phyloP scores from a whole-genome alignment of 768 basidiomycete genomes.

The Auricularia auricula-judae region DNA sequence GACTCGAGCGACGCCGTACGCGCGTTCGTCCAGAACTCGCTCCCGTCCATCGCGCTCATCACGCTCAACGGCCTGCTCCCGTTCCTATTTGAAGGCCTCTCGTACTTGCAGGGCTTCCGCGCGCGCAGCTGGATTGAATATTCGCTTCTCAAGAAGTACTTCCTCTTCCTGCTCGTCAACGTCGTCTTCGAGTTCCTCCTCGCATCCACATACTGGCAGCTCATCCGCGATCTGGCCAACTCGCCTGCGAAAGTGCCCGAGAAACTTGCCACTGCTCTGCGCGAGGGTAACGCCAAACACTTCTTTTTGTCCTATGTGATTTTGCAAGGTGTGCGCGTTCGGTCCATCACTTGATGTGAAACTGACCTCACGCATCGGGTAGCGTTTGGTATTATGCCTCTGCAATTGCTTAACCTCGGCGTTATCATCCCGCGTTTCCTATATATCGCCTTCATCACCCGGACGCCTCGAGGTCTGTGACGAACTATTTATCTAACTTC shows the following conservation, averaged over 20 bases:
- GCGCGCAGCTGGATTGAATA: slow-evolving; percentile 92
- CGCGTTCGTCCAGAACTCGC: slow-evolving; percentile 87
- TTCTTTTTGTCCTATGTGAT: slow-evolving; percentile 82
- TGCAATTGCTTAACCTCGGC: slow-evolving; percentile 88
- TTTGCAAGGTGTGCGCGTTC: slow-evolving; percentile 47
- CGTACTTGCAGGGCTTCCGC: slow-evolving; percentile 82
- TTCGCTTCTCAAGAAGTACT: slow-evolving; percentile 90
- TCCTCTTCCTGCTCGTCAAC: slow-evolving; percentile 82
- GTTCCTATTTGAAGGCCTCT: slow-evolving; percentile 85
- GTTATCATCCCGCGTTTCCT: slow-evolving; percentile 73
- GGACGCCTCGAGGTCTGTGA: slow-evolving; percentile 76
- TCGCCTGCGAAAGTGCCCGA: slow-evolving; percentile 91
- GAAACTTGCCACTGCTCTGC: slow-evolving; percentile 77
- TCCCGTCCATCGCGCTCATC: slow-evolving; percentile 87
- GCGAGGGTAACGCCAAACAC: slow-evolving; percentile 68
- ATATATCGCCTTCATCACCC: slow-evolving; percentile 63
- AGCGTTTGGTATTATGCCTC: slow-evolving; percentile 91
- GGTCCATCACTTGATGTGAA: background rate
- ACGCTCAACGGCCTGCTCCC: slow-evolving; percentile 81
- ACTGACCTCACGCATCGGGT: slow-evolving; percentile 5
- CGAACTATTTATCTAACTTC: background rate
- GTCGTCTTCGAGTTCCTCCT: slow-evolving; percentile 92
- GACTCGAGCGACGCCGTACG: slow-evolving; percentile 69
- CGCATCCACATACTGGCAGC: slow-evolving; percentile 84
- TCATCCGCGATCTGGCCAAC: slow-evolving; percentile 84